phyloP scores from a whole-genome alignment of 2,329 filamentous ascomycete species.

The Diplodia scrobiculata region DNA sequence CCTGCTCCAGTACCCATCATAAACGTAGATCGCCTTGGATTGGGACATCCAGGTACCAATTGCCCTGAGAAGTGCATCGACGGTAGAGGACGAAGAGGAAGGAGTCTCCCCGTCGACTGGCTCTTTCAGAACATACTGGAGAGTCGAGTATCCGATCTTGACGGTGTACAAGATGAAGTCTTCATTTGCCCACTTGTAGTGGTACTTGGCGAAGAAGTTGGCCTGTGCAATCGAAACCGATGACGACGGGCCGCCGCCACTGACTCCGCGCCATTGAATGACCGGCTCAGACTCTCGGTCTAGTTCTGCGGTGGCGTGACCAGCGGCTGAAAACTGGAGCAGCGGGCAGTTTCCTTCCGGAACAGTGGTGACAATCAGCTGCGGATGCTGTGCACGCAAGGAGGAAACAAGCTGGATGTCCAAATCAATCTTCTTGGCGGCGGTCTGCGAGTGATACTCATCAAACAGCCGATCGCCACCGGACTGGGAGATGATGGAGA shows the following conservation, averaged over 20 bases:
- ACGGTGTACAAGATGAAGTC: constrained; percentile 48
- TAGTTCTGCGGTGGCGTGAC: constrained; percentile 44
- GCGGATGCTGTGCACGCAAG: constrained; percentile 43
- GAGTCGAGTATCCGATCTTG: constrained; percentile 31
- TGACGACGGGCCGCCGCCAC: constrained; percentile 33
- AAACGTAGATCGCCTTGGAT: constrained; percentile 49
- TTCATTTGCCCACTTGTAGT: constrained; percentile 44
- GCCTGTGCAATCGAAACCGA: constrained; percentile 43
- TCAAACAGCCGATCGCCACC: constrained; percentile 39
- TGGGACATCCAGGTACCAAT: constrained; percentile 45
- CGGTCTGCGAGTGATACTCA: constrained; percentile 41
- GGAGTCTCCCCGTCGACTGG: constrained; percentile 39
- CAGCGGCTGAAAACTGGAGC: constrained; percentile 48
- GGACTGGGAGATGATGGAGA: constrained; percentile 18
- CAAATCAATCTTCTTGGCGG: constrained; percentile 44
- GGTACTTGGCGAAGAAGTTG: constrained; percentile 47
- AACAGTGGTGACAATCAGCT: constrained; percentile 45
- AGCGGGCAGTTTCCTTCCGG: constrained; percentile 45
- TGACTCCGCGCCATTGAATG: constrained; percentile 45
- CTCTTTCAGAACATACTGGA: constrained; percentile 50
- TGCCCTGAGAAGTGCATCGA: constrained; percentile 45
- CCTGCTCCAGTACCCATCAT: constrained; percentile 61
- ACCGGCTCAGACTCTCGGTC: constrained; percentile 46
- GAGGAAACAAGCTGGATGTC: constrained; percentile 46
- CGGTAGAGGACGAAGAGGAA: constrained; percentile 41